Percentiles rank a stretch among this genome's conserved stretches.
These are phyloP conservation scores for Jaltomata sinuosa DNA, from an alignment of 257 asterid genomes.

Conservation along the genomic window DNA sequence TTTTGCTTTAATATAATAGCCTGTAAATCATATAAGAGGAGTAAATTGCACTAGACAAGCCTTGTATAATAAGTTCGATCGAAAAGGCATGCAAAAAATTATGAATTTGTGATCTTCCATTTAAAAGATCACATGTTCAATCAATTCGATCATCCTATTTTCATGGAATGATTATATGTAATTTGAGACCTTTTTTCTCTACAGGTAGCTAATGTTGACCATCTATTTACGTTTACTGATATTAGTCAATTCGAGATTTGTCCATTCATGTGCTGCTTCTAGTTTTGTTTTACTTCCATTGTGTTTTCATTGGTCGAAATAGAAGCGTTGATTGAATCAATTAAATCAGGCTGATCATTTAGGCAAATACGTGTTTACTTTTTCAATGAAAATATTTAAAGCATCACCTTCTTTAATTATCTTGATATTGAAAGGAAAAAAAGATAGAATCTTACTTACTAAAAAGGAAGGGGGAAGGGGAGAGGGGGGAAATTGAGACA, in stretches of 20 bases:
- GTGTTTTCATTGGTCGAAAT: background rate
- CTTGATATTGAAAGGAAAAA: no score
- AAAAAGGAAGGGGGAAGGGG: no score
- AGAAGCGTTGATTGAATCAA: background rate
- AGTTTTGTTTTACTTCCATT: background rate
- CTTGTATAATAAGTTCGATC: background rate
- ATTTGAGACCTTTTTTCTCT: background rate
- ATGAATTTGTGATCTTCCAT: accelerated
- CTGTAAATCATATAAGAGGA: no score
- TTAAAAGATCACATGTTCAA: background rate
- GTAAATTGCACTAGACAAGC: no score
- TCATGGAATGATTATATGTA: background rate
- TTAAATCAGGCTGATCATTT: background rate
- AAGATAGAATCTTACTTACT: no score
- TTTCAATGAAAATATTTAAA: no score
- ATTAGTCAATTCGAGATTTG: background rate
- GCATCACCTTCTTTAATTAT: no score
- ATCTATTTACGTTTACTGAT: background rate
- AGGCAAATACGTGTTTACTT: no score
- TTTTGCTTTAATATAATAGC: no score
- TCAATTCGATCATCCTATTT: background rate
- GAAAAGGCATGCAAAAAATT: background rate
- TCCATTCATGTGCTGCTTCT: background rate
- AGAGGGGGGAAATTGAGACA: no score
- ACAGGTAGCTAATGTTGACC: background rate